Evolutionary conservation across 192 early-diverging fungal species (phyloP), one percentile per base, ranked within the genome.

Genomic region (Cetraspora pellucida): DNA sequence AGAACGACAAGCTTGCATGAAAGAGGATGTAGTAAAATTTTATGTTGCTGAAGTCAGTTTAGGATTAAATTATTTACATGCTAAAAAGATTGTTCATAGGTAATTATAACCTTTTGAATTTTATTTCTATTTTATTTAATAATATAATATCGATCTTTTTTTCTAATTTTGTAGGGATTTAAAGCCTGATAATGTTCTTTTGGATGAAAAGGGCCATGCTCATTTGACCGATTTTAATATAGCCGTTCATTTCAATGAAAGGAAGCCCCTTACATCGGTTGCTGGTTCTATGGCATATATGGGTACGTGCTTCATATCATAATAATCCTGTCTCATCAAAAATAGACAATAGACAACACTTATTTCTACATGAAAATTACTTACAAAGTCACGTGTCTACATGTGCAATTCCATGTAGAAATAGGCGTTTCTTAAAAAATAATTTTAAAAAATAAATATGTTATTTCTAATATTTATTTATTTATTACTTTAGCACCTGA

Each of bases 141-240:
- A 6, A 37, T n/a, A n/a, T n/a, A 37, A 37, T 37, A 37, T 37
- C 7, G 0, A 37, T 0, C 37, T 37, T 37, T 37, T n/a, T 37
- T 6, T 37, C 37, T 37, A 37, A 27, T 17, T 28, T 60, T 49
- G 72, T 66, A 88, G 94, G 63, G 94, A 96, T 79, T 64, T 96
- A 11, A 96, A 95, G 78, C 95, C 95, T 10, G 94, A 96, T 79
- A 95, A 96, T 77, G 89, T 95, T 4, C 77, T 96, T 14, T 82
- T 96, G 17, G 90, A 91, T 77, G 90, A 88, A 72, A 79, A 84
- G 31, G 95, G 94, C 25, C 92, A 95, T 82, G 92, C 90, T 1
- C 91, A 93, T 78, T 82, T 96, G 70, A 92, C 91, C 6, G 94
- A 96, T 74, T 95, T 96, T 73, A 96, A 96, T 80, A 93, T 95